These are phyloP conservation scores for Diplodia scrobiculata DNA, from an alignment of 2,329 filamentous ascomycete genomes.

Conservation along the genomic window DNA sequence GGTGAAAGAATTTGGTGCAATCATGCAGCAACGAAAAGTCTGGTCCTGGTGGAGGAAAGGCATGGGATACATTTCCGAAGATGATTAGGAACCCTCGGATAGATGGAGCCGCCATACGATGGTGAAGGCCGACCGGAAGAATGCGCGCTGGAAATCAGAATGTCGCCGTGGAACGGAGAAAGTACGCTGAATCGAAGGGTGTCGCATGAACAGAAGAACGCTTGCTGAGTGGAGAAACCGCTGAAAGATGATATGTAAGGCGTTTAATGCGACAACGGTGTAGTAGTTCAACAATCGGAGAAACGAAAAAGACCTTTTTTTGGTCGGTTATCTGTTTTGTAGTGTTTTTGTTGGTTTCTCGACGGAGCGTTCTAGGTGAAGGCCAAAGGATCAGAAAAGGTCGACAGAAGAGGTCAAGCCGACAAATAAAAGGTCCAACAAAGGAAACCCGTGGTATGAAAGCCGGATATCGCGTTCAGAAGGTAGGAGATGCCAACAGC, in stretches of 20 bases:
- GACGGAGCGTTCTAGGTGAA: not conserved
- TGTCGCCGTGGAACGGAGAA: not conserved
- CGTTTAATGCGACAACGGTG: not conserved
- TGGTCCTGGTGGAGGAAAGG: slow-evolving; percentile 67
- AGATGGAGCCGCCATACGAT: not conserved
- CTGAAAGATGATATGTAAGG: not conserved
- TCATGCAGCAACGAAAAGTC: slow-evolving; percentile 63
- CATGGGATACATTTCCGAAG: slow-evolving; percentile 58
- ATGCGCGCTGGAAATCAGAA: not conserved
- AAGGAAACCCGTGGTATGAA: not conserved
- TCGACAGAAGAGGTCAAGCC: not conserved
- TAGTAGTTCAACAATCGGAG: not conserved
- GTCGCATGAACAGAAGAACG: not conserved
- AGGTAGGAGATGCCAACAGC: not conserved
- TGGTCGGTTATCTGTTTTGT: not conserved
- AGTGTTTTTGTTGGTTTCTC: not conserved
- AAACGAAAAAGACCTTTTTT: not conserved
- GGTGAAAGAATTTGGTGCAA: slow-evolving; percentile 64
- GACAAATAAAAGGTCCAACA: not conserved
- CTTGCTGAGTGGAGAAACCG: not conserved
- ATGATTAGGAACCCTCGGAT: not conserved
- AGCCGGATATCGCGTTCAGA: not conserved
- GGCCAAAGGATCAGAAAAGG: not conserved
- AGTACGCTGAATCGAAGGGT: not conserved
- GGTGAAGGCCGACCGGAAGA: not conserved